Base-by-base conservation (phyloP, 2,329 filamentous ascomycete species). In the Coniosporium tulheliwenetii region DNA sequence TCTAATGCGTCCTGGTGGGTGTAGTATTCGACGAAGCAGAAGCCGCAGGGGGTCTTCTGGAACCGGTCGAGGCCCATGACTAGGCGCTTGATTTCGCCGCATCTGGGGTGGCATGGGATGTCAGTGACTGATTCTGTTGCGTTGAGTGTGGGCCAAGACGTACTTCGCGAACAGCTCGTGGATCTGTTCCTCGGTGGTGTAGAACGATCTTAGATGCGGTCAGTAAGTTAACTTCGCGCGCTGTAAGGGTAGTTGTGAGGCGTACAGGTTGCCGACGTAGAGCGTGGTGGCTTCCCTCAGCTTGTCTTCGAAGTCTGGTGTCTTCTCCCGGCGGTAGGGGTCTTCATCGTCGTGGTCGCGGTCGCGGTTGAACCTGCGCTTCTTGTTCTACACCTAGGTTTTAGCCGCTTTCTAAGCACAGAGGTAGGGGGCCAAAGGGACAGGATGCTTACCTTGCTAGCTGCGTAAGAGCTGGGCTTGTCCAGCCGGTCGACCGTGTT, bases 1-100 rank as follows among this genome's bases (percentile, higher is more conserved):
- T 98, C 91, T 39, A 98, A 73, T 8, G 91, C 91, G 61, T 98
- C 91, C 57, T 94, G 81, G 61, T 96, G 91, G 29, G 81, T 95
- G 68, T 95, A 96, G 67, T 98, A 98, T 65, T 98, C 91, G 55
- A 98, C 91, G 57, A 98, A 98, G 70, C 91, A 98, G 71, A 98
- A 98, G 34, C 91, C 91, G 63, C 91, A 98, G 1, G 91, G 91
- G 1, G 91, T 98, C 69, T 98, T 98, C 63, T 82, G 83, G 69
- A 91, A 94, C 43, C 91, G 81, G 60, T 98, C 91, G 40, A 98
- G 77, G 39, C 91, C 91, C 91, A 98, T 98, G 48, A 98, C 77
- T 38, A 98, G 76, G 26, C 91, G 84, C 66, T 98, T 98, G 65
- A 98, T 93, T 67, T 96, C 91, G 54, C 91, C 91, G 62, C 86